These are phyloP conservation scores for Colletotrichum ledebouriae DNA, from an alignment of 2,329 filamentous ascomycete genomes.

Conservation along the genomic window DNA sequence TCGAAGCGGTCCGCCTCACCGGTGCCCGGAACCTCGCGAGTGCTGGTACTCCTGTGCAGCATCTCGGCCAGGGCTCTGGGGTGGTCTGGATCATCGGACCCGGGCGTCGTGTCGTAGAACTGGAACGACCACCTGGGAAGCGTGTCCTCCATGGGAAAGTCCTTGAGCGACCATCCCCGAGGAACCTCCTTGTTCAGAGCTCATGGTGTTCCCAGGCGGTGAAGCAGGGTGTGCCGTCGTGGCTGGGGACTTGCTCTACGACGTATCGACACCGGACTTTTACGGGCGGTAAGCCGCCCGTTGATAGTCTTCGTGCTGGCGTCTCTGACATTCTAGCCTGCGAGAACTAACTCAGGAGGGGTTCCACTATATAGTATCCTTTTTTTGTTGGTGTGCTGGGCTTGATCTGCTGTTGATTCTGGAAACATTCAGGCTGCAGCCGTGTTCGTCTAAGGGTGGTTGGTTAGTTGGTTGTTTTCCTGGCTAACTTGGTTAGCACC, in stretches of 20 bases:
- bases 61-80: slow-evolving; percentile 2
- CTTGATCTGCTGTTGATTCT: too few relatives aligned
- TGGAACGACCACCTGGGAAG: slow-evolving; percentile 25
- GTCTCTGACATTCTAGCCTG: background rate
- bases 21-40: background rate
- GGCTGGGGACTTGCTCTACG: slow-evolving; percentile 21
- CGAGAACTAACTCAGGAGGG: too few relatives aligned
- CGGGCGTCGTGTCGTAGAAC: slow-evolving; percentile 31
- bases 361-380: too few relatives aligned
- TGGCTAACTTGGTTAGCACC: too few relatives aligned
- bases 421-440: too few relatives aligned
- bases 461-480: too few relatives aligned
- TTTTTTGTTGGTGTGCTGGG: too few relatives aligned
- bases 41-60: slow-evolving; percentile 13
- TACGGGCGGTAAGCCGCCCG: slow-evolving; percentile 3
- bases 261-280: background rate
- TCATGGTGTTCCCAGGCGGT: slow-evolving; percentile 20
- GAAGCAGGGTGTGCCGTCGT: slow-evolving; percentile 23
- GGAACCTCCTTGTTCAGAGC: background rate
- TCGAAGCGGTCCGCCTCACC: slow-evolving; percentile 17
- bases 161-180: background rate
- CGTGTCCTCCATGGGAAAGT: background rate
- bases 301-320: background rate
- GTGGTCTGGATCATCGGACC: slow-evolving; percentile 9
- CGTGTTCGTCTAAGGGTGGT: too few relatives aligned